phyloP scores from a whole-genome alignment of 2,329 filamentous ascomycete species.

The Pleomassaria siparia region DNA sequence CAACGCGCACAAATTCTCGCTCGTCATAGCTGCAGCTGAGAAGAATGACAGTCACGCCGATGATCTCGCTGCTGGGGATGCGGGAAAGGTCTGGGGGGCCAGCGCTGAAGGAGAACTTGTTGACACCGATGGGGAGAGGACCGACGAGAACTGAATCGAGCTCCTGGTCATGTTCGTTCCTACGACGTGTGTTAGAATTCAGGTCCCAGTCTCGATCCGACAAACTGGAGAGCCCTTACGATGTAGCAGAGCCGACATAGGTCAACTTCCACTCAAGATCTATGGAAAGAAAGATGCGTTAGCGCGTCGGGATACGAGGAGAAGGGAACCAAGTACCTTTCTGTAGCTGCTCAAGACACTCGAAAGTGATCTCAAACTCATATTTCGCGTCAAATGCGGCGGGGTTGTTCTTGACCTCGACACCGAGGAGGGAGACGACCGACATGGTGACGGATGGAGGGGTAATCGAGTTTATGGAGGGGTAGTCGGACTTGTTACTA shows the following conservation, averaged over 20 bases:
- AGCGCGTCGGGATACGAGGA: slow-evolving; percentile 5
- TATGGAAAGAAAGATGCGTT: slow-evolving; percentile 41
- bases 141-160: slow-evolving; percentile 95
- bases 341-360: slow-evolving; percentile 90
- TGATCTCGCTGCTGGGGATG: slow-evolving; percentile 92
- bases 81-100: slow-evolving; percentile 85
- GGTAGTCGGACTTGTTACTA: neutral
- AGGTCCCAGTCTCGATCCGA: slow-evolving; percentile 7
- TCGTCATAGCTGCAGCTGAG: slow-evolving; percentile 96
- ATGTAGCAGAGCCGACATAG: slow-evolving; percentile 97
- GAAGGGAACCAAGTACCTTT: slow-evolving; percentile 64
- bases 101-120: slow-evolving; percentile 98
- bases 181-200: slow-evolving; percentile 42
- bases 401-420: slow-evolving; percentile 96
- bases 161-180: slow-evolving; percentile 96
- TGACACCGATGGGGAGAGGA: slow-evolving; percentile 95
- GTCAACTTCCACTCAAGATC: slow-evolving; percentile 99
- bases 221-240: slow-evolving; percentile 60
- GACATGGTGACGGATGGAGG: slow-evolving; percentile 64
- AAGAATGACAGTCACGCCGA: slow-evolving; percentile 95
- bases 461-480: neutral
- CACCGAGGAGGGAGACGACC: slow-evolving; percentile 91
- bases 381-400: slow-evolving; percentile 91
- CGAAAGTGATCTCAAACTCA: slow-evolving; percentile 97
- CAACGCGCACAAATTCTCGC: slow-evolving; percentile 94